These are phyloP conservation scores for Albatrellus sp. DNA, from an alignment of 1,284 basidiomycete species.

Conservation along the genomic window DNA sequence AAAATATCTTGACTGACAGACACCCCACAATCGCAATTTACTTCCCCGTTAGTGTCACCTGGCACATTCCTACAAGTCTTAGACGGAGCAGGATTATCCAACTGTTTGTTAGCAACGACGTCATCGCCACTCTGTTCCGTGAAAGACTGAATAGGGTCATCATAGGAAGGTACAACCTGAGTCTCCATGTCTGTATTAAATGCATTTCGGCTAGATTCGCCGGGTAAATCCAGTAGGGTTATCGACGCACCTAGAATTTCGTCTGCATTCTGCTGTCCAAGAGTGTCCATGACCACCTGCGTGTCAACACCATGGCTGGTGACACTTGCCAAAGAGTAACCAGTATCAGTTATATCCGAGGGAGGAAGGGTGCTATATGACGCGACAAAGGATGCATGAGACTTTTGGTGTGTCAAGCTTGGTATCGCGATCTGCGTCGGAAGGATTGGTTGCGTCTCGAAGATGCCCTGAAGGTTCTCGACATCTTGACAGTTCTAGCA, in stretches of 20 bases:
- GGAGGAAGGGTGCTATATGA: slow-evolving; percentile 20
- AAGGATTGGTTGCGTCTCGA: neutral
- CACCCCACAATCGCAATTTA: slow-evolving; percentile 56
- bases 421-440: neutral
- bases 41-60: slow-evolving; percentile 9
- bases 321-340: neutral
- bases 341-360: slow-evolving; percentile 19
- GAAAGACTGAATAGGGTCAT: slow-evolving; percentile 26
- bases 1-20: slow-evolving; percentile 23
- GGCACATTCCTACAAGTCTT: slow-evolving; percentile 5
- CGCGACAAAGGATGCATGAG: neutral
- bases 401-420: neutral
- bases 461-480: neutral
- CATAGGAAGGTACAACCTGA: slow-evolving; percentile 17
- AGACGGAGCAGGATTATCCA: neutral
- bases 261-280: slow-evolving; percentile 14
- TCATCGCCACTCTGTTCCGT: neutral
- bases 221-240: neutral
- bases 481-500: too few relatives aligned
- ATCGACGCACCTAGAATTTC: slow-evolving; percentile 32
- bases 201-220: neutral
- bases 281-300: slow-evolving; percentile 28
- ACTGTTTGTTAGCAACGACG: too few relatives aligned
- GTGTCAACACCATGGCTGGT: slow-evolving; percentile 21
- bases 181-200: slow-evolving; percentile 31